Evolutionary conservation across 2,329 filamentous ascomycete genomes (phyloP).

Genomic region (Hypoxylon sp.): DNA sequence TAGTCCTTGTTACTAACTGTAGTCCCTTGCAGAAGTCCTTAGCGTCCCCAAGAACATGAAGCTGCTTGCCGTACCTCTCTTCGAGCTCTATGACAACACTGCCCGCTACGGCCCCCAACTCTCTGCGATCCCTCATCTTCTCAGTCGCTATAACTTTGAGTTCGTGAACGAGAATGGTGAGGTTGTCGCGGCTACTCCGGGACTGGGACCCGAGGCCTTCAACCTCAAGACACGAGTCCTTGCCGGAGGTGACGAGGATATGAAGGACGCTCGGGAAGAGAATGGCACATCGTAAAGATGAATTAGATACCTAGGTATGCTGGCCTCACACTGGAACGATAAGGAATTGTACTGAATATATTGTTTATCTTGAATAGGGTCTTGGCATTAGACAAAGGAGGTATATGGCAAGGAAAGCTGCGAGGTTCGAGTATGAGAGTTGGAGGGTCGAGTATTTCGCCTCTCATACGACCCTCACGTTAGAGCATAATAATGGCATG

Average conservation of each 20-base stretch:
- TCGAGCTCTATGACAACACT: conserved; percentile 98
- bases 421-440: too few species aligned
- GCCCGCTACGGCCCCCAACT: conserved; percentile 95
- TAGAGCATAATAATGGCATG: conserved; percentile 17
- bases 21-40: conserved; percentile 78
- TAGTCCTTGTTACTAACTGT: conserved; percentile 48
- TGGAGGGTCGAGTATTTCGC: background rate
- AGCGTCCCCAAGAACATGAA: conserved; percentile 99
- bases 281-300: conserved; percentile 42
- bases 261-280: conserved; percentile 60
- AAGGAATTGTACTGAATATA: background rate
- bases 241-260: conserved; percentile 73
- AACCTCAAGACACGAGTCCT: conserved; percentile 77
- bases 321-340: background rate
- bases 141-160: conserved; percentile 97
- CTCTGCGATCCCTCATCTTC: conserved; percentile 93
- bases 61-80: conserved; percentile 93
- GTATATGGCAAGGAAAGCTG: background rate
- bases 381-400: background rate
- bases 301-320: background rate
- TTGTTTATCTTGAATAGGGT: background rate
- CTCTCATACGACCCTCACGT: conserved; percentile 1
- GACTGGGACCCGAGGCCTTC: conserved; percentile 73
- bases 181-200: conserved; percentile 87
- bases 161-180: conserved; percentile 95